phyloP scores from a whole-genome alignment of 176 grass and related monocot genomes.

The Panicum miliaceum region DNA sequence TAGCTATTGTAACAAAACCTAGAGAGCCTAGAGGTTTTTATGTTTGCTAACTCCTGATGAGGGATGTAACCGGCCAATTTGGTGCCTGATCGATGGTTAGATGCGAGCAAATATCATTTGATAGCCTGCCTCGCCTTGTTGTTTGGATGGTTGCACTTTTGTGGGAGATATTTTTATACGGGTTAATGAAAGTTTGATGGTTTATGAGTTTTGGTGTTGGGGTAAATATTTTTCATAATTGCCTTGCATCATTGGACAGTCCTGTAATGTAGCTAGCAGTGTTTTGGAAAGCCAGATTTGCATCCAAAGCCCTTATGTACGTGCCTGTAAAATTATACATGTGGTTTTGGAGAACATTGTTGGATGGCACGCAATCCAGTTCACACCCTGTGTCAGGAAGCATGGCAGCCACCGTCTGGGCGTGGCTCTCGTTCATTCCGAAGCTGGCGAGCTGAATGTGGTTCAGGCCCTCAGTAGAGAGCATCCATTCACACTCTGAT shows the following conservation, averaged over 20 bases:
- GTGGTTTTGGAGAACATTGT: no score
- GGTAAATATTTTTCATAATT: not conserved
- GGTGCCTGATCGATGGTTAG: constrained; percentile 42
- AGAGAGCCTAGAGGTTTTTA: constrained; percentile 68
- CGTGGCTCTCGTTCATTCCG: no score
- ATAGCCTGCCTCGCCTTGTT: not conserved
- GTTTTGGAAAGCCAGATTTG: no score
- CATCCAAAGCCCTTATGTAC: no score
- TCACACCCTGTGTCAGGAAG: no score
- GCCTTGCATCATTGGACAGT: not conserved
- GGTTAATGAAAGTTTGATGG: not conserved
- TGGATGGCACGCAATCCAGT: no score
- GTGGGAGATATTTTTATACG: not conserved
- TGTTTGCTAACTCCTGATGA: constrained; percentile 57
- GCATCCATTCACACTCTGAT: no score
- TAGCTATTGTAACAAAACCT: constrained; percentile 68
- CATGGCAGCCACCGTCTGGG: no score
- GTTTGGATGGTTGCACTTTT: constrained; percentile 6
- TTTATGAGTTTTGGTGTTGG: not conserved
- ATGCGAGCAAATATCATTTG: constrained; percentile 25
- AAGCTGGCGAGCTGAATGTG: no score
- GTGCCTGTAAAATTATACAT: no score
- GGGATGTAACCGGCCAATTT: constrained; percentile 56
- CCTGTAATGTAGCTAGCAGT: not conserved
- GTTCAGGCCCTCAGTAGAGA: no score